These are phyloP conservation scores for Taphrina flavorubra DNA, from an alignment of 1,139 yeast species.

Conservation along the genomic window DNA sequence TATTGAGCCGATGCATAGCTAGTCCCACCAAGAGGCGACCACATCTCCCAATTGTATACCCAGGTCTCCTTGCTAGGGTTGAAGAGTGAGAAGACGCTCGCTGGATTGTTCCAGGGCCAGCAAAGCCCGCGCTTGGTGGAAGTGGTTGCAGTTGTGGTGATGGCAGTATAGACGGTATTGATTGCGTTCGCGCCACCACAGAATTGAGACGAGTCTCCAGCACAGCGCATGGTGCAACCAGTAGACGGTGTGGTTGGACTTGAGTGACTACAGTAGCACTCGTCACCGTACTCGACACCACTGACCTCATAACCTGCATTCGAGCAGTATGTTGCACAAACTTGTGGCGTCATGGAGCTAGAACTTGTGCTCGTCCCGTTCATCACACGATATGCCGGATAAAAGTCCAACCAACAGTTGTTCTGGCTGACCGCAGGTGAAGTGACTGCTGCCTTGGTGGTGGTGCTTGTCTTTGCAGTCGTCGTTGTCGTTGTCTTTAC, in stretches of 20 bases:
- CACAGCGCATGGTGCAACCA: slow-evolving; percentile 27
- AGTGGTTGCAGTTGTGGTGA: slow-evolving; percentile 10
- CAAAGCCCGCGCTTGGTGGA: slow-evolving; percentile 34
- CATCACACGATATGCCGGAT: slow-evolving; percentile 19
- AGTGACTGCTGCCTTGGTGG: neutral
- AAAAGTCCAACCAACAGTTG: slow-evolving; percentile 13
- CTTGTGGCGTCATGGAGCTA: slow-evolving; percentile 26
- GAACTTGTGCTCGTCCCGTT: slow-evolving; percentile 23
- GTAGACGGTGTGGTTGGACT: slow-evolving; percentile 11
- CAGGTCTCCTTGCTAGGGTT: slow-evolving; percentile 32
- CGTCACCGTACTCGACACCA: slow-evolving; percentile 12
- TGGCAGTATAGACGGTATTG: neutral
- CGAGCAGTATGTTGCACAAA: slow-evolving; percentile 27
- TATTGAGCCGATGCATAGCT: slow-evolving; percentile 31
- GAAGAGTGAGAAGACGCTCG: slow-evolving; percentile 22
- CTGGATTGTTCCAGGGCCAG: slow-evolving; percentile 38
- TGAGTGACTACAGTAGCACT: slow-evolving; percentile 26
- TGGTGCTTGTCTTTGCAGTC: slow-evolving; percentile 1
- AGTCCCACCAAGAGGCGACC: slow-evolving; percentile 22
- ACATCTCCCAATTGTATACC: slow-evolving; percentile 41
- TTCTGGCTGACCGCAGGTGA: neutral
- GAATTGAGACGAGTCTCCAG: slow-evolving; percentile 20
- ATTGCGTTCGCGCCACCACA: slow-evolving; percentile 25
- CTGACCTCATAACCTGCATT: slow-evolving; percentile 17
- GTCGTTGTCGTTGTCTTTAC: slow-evolving; percentile 12